Base-by-base conservation (phyloP, 2,329 filamentous ascomycete genomes). In the Hymenoscyphus fructigenus region DNA sequence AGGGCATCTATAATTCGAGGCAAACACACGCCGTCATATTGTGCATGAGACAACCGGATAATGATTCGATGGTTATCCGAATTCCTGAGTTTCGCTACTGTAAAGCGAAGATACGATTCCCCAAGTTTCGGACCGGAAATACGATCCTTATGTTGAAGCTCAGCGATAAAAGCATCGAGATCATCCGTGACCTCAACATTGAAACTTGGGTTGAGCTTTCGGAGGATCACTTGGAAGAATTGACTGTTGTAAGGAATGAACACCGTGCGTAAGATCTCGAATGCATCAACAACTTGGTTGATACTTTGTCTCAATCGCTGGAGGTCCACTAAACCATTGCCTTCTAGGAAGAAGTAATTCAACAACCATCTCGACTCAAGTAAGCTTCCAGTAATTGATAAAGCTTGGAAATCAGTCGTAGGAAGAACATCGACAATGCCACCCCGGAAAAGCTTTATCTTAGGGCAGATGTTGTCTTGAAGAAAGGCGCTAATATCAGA, bases 1-100 rank as follows among this genome's bases (percentile, higher is more conserved):
- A 68, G 34, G 3, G 44, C 61, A 28, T 50, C 32, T 36, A 63
- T 14, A 20, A 68, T 65, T 3, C 36, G 17, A 12, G 65, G 65
- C 7, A 67, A 38, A 47, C 60, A 67, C 7, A 62, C 44, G 12
- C 65, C 67, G 32, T 70, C 67, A 70, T 88, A 89, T 1, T 88
- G 70, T 2, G 84, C 82, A 74, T 89, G 87, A 0, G 82, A 84
- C 15, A 84, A 74, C 36, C 79, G 74, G 64, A 82, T 74, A 5
- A 76, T 72, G 17, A 81, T 76, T 12, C 75, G 77, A 1, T 76
- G 71, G 4, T 72, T 68, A 2, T 69, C 57, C 12, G 59, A 53
- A 47, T 64, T 66, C 5, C 23, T 65, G 23, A 5, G 47, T 38
- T 53, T 57, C 20, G 41, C 58, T 20, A 44, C 53, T 26, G 59